Conservation (phyloP, 441 rosid genomes). For the Croton setiger region DNA sequence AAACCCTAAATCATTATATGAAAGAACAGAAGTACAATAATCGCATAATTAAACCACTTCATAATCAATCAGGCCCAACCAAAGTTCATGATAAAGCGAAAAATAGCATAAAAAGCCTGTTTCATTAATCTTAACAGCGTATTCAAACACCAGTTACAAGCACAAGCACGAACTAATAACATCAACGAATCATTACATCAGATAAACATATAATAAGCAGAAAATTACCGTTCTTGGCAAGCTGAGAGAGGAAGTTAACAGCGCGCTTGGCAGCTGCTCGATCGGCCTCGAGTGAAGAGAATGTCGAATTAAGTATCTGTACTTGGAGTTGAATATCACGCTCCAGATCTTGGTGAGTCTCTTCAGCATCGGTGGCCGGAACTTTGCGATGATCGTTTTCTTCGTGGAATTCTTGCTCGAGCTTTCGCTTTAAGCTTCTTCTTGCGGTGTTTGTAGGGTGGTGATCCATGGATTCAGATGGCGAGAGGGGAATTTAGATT, state of each 20-base stretch:
- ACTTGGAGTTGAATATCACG: slow-evolving; percentile 62
- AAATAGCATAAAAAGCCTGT: background rate
- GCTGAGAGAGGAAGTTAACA: slow-evolving; percentile 75
- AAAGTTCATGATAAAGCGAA: background rate
- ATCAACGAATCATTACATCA: background rate
- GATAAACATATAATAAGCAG: background rate
- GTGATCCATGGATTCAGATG: slow-evolving; percentile 37
- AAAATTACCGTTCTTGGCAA: slow-evolving; percentile 74
- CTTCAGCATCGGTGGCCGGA: slow-evolving; percentile 19
- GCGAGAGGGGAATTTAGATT: slow-evolving; percentile 13
- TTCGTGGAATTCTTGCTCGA: slow-evolving; percentile 39
- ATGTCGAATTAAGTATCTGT: slow-evolving; percentile 50
- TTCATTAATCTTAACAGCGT: background rate
- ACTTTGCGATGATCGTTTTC: slow-evolving; percentile 28
- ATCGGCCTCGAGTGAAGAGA: slow-evolving; percentile 75
- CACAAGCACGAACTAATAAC: background rate
- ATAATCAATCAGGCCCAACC: background rate
- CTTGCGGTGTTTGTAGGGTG: slow-evolving; percentile 33
- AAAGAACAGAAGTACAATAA: background rate
- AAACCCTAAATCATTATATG: background rate
- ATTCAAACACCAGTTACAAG: background rate
- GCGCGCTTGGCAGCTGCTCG: slow-evolving; percentile 90
- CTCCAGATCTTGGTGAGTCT: slow-evolving; percentile 33
- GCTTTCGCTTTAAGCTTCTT: slow-evolving; percentile 71
- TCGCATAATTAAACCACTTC: background rate